phyloP scores from a whole-genome alignment of 1,284 basidiomycete species.

The Microbotryum silenes-acaulis region DNA sequence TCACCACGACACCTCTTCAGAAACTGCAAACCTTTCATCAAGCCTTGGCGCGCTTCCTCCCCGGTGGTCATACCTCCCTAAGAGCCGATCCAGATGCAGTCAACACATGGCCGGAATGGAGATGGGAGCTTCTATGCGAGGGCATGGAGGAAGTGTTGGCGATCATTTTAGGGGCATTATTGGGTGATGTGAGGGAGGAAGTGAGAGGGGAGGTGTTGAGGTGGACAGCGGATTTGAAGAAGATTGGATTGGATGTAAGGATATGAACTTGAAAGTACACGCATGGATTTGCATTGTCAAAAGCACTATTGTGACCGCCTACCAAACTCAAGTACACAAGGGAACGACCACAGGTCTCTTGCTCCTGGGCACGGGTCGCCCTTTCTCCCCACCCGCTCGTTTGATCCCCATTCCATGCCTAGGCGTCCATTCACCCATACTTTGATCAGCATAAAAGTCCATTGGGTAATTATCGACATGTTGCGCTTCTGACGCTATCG shows the following conservation, averaged over 20 bases:
- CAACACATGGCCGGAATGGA: slow-evolving; percentile 9
- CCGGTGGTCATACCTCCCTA: slow-evolving; percentile 2
- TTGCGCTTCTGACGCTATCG: slow-evolving; percentile 17
- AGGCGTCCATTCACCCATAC: slow-evolving; percentile 40
- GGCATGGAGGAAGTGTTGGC: background rate
- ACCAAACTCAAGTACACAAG: too few relatives aligned
- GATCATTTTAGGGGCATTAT: slow-evolving; percentile 5
- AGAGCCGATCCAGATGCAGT: background rate
- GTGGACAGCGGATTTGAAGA: slow-evolving; percentile 6
- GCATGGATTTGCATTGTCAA: too few relatives aligned
- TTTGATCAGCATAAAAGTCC: slow-evolving; percentile 79
- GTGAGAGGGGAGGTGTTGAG: slow-evolving; percentile 1
- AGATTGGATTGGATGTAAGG: slow-evolving; percentile 3
- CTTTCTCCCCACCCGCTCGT: slow-evolving; percentile 25
- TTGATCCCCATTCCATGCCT: slow-evolving; percentile 28
- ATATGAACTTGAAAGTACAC: too few relatives aligned
- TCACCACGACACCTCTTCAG: background rate
- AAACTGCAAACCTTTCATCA: background rate
- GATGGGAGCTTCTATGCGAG: slow-evolving; percentile 24
- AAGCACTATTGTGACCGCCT: too few relatives aligned
- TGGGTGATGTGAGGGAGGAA: slow-evolving; percentile 6
- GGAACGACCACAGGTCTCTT: slow-evolving; percentile 1
- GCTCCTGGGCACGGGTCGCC: slow-evolving; percentile 26
- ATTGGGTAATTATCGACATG: slow-evolving; percentile 62
- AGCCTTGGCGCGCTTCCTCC: slow-evolving; percentile 6